Evolutionary conservation across 106 monocot genomes (phyloP).

Genomic region (Phalaenopsis aphrodite): DNA sequence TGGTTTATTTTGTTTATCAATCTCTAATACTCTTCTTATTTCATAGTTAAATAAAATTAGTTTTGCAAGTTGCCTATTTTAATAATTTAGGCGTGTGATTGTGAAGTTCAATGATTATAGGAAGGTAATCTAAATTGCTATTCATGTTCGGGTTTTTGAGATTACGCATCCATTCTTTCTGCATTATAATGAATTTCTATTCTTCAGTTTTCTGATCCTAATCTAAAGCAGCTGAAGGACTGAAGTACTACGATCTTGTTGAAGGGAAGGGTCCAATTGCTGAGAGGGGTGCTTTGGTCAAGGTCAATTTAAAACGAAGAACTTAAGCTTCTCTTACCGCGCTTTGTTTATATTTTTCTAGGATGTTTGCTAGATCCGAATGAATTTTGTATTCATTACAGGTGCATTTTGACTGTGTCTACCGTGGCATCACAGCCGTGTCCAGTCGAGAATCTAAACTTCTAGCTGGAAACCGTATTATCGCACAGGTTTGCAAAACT

Average conservation of each 20-base stretch:
- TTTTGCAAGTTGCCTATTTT: neutral
- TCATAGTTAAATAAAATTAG: too few relatives aligned
- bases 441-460: constrained; percentile 94
- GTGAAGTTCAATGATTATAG: neutral
- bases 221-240: constrained; percentile 62
- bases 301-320: constrained; percentile 31
- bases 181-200: neutral
- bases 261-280: constrained; percentile 76
- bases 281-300: constrained; percentile 69
- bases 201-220: neutral
- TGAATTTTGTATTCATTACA: constrained; percentile 16
- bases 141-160: neutral
- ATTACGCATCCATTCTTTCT: neutral
- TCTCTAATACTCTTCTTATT: too few relatives aligned
- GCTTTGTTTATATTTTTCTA: neutral
- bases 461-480: constrained; percentile 79
- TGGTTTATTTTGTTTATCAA: too few relatives aligned
- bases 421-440: constrained; percentile 76
- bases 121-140: neutral
- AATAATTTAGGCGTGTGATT: neutral
- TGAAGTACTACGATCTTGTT: constrained; percentile 87
- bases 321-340: neutral
- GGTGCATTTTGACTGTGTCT: constrained; percentile 95
- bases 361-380: neutral
- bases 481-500: constrained; percentile 64